Evolutionary conservation across 257 asterid species (phyloP).

Genomic region (Primulina tabacum): DNA sequence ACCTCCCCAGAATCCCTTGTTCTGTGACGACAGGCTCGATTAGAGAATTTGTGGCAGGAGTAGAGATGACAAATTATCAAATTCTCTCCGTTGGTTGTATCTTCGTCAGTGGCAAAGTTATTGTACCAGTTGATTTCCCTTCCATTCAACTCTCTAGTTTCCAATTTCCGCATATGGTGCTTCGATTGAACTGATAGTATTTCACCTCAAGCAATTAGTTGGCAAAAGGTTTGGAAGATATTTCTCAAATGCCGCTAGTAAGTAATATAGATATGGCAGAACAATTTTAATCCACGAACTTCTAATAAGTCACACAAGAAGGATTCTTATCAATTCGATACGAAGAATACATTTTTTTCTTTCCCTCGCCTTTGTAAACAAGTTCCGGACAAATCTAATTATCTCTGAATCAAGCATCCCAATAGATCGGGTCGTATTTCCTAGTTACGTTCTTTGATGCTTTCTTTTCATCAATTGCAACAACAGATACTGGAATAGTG

Average conservation of each 20-base stretch:
- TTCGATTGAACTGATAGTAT: background rate
- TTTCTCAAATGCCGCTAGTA: no score
- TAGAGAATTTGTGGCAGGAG: background rate
- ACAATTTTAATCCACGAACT: background rate
- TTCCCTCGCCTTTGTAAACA: background rate
- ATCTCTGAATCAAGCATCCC: background rate
- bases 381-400: background rate
- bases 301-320: background rate
- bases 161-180: background rate
- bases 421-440: no score
- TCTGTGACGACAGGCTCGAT: conserved; percentile 14
- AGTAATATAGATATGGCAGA: background rate
- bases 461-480: background rate
- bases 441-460: background rate
- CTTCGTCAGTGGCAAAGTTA: conserved; percentile 18
- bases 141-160: conserved; percentile 11
- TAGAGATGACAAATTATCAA: background rate
- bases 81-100: conserved; percentile 14
- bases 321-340: background rate
- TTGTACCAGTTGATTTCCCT: conserved; percentile 10
- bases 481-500: background rate
- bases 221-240: background rate
- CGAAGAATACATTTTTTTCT: no score
- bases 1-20: conserved; percentile 15
- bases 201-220: background rate